Evolutionary conservation across 1,284 basidiomycete species (phyloP).

Genomic region (Cutaneotrichosporon cyanovorans): DNA sequence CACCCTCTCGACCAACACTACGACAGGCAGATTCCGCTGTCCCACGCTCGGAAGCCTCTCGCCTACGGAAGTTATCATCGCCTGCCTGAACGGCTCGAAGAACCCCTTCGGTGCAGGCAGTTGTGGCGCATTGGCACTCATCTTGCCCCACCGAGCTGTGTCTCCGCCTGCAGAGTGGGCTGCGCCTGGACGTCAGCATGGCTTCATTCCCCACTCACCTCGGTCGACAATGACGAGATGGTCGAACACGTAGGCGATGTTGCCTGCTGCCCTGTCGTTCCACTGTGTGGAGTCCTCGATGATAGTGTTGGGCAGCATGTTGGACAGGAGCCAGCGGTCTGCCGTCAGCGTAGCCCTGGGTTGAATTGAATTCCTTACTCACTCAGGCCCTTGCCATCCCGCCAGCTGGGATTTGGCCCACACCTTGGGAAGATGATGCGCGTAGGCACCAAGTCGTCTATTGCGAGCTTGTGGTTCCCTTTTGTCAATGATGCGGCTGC

Average conservation of each 20-base stretch:
- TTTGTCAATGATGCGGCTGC: neutral
- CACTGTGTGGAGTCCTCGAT: constrained; percentile 35
- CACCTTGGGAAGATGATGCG: constrained; percentile 36
- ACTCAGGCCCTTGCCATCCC: constrained; percentile 32
- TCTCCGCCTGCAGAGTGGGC: constrained; percentile 32
- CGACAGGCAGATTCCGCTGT: constrained; percentile 26
- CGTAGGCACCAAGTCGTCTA: constrained; percentile 13
- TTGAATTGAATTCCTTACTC: constrained; percentile 2
- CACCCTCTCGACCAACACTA: constrained; percentile 35
- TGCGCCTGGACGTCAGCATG: constrained; percentile 21
- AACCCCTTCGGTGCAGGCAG: constrained; percentile 21
- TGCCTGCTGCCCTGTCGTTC: constrained; percentile 23
- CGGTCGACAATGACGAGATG: constrained; percentile 41
- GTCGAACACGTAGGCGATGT: constrained; percentile 34
- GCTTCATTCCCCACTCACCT: constrained; percentile 18
- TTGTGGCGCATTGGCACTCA: constrained; percentile 32
- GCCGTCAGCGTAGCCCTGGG: neutral
- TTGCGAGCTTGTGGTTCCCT: neutral
- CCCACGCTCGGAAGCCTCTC: constrained; percentile 16
- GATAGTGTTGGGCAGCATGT: constrained; percentile 25
- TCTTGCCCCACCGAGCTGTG: constrained; percentile 35
- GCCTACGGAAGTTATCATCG: constrained; percentile 23
- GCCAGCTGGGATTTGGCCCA: constrained; percentile 24
- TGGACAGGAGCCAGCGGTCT: constrained; percentile 38
- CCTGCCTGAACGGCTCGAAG: constrained; percentile 26